phyloP scores from a whole-genome alignment of 306 rosid species.

The Herpetospermum pedunculosum region DNA sequence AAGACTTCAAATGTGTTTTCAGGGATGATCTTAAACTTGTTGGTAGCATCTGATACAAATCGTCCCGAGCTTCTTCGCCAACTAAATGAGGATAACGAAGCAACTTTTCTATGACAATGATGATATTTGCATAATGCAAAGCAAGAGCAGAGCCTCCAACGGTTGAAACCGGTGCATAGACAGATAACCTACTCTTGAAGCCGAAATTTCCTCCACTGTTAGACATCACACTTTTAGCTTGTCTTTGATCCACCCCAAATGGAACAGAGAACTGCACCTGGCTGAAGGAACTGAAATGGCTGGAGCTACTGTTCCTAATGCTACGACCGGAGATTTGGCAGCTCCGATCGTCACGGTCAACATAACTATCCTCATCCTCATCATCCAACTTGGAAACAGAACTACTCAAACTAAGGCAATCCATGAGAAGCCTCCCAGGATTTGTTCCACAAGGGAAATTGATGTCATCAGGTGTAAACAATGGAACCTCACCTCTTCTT shows the following conservation, averaged over 20 bases:
- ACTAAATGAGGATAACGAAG: slow-evolving; percentile 83
- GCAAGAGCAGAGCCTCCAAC: slow-evolving; percentile 89
- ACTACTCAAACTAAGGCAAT: slow-evolving; percentile 77
- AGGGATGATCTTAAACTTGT: slow-evolving; percentile 64
- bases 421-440: slow-evolving; percentile 90
- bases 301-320: slow-evolving; percentile 20
- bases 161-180: slow-evolving; percentile 67
- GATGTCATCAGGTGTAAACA: slow-evolving; percentile 54
- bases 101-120: slow-evolving; percentile 73
- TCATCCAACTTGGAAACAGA: slow-evolving; percentile 49
- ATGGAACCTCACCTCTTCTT: slow-evolving; percentile 41
- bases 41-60: slow-evolving; percentile 86
- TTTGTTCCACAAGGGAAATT: slow-evolving; percentile 74
- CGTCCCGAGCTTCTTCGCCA: slow-evolving; percentile 86
- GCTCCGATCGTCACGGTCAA: slow-evolving; percentile 27
- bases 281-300: slow-evolving; percentile 25
- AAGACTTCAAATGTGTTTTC: slow-evolving; percentile 64
- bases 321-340: slow-evolving; percentile 30
- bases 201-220: slow-evolving; percentile 37
- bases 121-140: slow-evolving; percentile 87
- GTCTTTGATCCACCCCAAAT: slow-evolving; percentile 30
- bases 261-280: slow-evolving; percentile 28
- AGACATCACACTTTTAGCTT: slow-evolving; percentile 16
- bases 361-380: slow-evolving; percentile 17
- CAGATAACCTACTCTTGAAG: slow-evolving; percentile 40